Percentiles rank a stretch among this genome's conserved stretches.
Evolutionary conservation across 495 filamentous ascomycete genomes (phyloP).

Genomic region (Neurospora sp.): DNA sequence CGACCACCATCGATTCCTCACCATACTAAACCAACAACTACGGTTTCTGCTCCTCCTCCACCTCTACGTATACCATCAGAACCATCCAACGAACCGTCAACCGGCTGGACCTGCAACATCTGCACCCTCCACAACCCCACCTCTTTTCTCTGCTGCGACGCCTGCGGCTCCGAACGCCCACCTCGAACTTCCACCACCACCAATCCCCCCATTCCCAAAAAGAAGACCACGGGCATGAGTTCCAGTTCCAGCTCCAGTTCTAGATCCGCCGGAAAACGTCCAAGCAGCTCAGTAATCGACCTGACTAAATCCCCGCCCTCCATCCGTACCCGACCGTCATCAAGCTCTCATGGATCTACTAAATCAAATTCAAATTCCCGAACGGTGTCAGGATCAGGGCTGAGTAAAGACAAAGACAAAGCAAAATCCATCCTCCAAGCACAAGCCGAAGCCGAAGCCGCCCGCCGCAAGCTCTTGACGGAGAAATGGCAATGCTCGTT

Average conservation of each 20-base stretch:
- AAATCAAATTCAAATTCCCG: not conserved
- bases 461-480: constrained; percentile 4
- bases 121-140: constrained; percentile 80
- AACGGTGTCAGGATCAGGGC: not conserved
- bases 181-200: constrained; percentile 5
- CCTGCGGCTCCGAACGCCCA: constrained; percentile 58
- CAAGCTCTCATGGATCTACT: not conserved
- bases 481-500: constrained; percentile 57
- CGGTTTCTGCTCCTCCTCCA: constrained; percentile 1
- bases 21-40: constrained; percentile 5
- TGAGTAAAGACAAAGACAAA: not conserved
- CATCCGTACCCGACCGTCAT: not conserved
- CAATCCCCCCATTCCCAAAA: not conserved
- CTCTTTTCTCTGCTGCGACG: constrained; percentile 64
- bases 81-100: not conserved
- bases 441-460: constrained; percentile 9
- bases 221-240: not conserved
- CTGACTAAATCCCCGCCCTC: constrained; percentile 9
- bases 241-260: not conserved
- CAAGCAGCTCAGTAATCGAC: constrained; percentile 18
- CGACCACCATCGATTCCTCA: constrained; percentile 14
- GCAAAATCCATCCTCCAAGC: constrained; percentile 2
- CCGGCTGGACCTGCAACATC: constrained; percentile 60
- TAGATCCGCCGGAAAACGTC: constrained; percentile 7
- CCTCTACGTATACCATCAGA: not conserved